Evolutionary conservation across 2,329 filamentous ascomycete species (phyloP).

Genomic region (Fusarium subglutinans): DNA sequence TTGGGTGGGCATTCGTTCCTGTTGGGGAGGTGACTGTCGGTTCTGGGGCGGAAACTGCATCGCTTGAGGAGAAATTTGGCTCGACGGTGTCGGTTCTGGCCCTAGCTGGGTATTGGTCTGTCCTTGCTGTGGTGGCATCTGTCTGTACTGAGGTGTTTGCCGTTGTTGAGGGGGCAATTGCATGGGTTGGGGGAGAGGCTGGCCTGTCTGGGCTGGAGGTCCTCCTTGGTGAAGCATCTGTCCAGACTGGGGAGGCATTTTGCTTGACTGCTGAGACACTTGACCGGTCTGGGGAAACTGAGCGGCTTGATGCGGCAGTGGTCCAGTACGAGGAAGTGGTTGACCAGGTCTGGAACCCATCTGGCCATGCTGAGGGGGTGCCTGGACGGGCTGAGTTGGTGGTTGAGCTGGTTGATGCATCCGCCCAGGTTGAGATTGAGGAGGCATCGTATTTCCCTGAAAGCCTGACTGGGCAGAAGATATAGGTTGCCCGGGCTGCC

Average conservation of each 20-base stretch:
- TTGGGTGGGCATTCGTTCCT: background rate
- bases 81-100: background rate
- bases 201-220: background rate
- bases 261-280: background rate
- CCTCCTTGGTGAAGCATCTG: background rate
- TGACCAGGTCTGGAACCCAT: background rate
- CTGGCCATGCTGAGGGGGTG: background rate
- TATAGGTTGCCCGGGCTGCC: constrained; percentile 35
- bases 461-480: background rate
- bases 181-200: background rate
- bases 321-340: background rate
- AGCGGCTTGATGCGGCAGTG: background rate
- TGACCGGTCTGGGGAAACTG: background rate
- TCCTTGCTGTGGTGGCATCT: background rate
- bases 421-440: background rate
- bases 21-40: background rate
- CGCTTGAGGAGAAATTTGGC: background rate
- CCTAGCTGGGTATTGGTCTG: background rate
- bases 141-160: background rate
- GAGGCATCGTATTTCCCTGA: constrained; percentile 9
- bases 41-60: background rate
- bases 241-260: background rate
- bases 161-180: background rate
- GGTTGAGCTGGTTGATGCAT: background rate
- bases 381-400: constrained; percentile 2